A percentile compares a stretch with the other conserved stretches of the same genome.
phyloP scores from a whole-genome alignment of 768 basidiomycete genomes.

The Sistotremastrum suecicum region DNA sequence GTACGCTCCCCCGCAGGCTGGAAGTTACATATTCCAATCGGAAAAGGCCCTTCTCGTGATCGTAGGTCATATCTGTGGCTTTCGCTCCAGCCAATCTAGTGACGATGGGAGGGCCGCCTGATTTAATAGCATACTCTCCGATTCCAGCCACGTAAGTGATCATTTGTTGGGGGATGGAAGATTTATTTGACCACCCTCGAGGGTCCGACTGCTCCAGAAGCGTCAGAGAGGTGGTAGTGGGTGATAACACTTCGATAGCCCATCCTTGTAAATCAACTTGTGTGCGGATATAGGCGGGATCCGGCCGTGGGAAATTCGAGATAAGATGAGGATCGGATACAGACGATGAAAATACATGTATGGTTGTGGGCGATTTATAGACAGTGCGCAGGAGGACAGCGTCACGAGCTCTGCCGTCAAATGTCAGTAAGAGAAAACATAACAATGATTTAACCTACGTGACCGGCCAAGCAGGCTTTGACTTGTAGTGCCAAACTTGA shows the following conservation, averaged over 20 bases:
- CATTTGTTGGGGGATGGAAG: constrained; percentile 90
- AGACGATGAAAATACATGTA: constrained; percentile 92
- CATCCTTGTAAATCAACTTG: constrained; percentile 99
- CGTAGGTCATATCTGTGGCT: constrained; percentile 62
- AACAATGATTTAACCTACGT: constrained; percentile 39
- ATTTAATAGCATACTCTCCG: constrained; percentile 91
- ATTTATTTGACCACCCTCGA: constrained; percentile 93
- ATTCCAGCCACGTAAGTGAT: constrained; percentile 78
- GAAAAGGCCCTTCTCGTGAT: constrained; percentile 73
- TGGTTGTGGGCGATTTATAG: constrained; percentile 90
- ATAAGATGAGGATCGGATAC: constrained; percentile 83
- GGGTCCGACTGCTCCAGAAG: constrained; percentile 95
- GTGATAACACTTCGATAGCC: constrained; percentile 92
- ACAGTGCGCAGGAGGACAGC: constrained; percentile 85
- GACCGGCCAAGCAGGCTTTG: constrained; percentile 86
- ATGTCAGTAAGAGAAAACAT: neutral
- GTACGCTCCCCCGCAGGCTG: neutral
- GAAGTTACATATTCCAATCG: constrained; percentile 73
- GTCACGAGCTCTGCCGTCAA: constrained; percentile 60
- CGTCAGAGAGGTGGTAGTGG: constrained; percentile 86
- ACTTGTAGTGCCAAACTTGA: constrained; percentile 87
- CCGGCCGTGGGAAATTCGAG: constrained; percentile 49
- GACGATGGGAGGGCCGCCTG: constrained; percentile 85
- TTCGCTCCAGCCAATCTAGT: constrained; percentile 73
- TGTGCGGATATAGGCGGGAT: constrained; percentile 73